These are phyloP conservation scores for Gremmenia infestans DNA, from an alignment of 2,329 filamentous ascomycete species.

Conservation along the genomic window DNA sequence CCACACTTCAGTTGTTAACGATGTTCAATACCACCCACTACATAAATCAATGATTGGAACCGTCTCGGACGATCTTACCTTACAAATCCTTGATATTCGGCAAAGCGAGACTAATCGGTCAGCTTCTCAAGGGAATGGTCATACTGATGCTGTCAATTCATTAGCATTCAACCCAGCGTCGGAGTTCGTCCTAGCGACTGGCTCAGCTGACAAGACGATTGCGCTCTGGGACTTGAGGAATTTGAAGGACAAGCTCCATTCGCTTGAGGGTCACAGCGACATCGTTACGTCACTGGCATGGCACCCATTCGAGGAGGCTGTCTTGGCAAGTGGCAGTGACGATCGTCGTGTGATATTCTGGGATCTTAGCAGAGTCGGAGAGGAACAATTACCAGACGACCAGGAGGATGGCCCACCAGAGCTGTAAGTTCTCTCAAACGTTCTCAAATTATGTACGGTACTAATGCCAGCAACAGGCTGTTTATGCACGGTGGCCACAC, in stretches of 20 bases:
- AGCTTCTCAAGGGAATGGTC: constrained; percentile 67
- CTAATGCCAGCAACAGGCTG: constrained; percentile 46
- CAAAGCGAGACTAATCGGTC: constrained; percentile 60
- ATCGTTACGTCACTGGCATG: constrained; percentile 88
- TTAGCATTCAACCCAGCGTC: constrained; percentile 88
- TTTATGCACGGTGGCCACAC: constrained; percentile 99
- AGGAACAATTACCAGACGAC: constrained; percentile 93
- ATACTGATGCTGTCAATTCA: constrained; percentile 92
- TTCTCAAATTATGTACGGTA: background rate
- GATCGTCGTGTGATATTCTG: constrained; percentile 94
- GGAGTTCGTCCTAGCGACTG: constrained; percentile 88
- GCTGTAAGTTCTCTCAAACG: constrained; percentile 55
- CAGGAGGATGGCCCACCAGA: constrained; percentile 92
- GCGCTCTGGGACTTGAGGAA: constrained; percentile 94
- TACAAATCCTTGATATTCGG: constrained; percentile 88
- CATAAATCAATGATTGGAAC: constrained; percentile 83
- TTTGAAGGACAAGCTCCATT: constrained; percentile 83
- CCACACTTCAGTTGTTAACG: constrained; percentile 88
- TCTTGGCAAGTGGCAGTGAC: constrained; percentile 87
- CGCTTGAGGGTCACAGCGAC: constrained; percentile 81
- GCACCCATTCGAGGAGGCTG: constrained; percentile 86
- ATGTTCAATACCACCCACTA: constrained; percentile 90
- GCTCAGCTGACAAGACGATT: constrained; percentile 91
- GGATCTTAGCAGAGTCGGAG: constrained; percentile 87
- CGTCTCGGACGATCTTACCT: constrained; percentile 89